These are phyloP conservation scores for Cicer pinnatifidum DNA, from an alignment of 306 rosid genomes.

Conservation along the genomic window DNA sequence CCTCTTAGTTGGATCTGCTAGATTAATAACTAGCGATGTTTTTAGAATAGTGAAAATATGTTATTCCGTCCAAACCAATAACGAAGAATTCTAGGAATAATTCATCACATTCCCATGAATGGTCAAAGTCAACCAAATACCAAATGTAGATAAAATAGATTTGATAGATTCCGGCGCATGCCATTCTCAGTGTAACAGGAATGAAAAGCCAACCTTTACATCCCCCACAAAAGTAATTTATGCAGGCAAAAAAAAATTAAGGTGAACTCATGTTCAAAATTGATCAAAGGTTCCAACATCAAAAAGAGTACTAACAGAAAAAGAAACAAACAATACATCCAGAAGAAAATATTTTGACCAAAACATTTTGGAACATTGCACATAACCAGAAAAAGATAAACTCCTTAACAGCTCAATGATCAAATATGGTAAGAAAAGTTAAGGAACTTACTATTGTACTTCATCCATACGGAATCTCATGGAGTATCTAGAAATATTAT, in stretches of 20 bases:
- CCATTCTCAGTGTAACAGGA: conserved; percentile 6
- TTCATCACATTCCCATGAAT: conserved; percentile 3
- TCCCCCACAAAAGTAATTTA: not conserved
- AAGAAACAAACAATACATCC: conserved; percentile 8
- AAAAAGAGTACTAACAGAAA: not conserved
- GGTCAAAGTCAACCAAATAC: conserved; percentile 18
- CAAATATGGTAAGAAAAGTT: not conserved
- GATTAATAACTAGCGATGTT: not conserved
- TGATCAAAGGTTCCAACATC: conserved; percentile 7
- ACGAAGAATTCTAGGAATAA: not conserved
- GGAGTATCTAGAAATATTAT: conserved; percentile 46
- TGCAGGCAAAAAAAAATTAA: not conserved
- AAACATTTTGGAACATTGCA: conserved; percentile 15
- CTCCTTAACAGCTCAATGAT: conserved; percentile 7
- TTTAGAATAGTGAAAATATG: not conserved
- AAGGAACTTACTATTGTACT: conserved; percentile 52
- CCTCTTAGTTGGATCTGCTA: conserved; percentile 19
- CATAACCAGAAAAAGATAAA: conserved; percentile 35
- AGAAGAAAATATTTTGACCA: conserved; percentile 19
- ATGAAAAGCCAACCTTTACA: conserved; percentile 19
- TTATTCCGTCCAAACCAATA: conserved; percentile 4
- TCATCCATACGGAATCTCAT: conserved; percentile 34
- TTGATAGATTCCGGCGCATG: conserved; percentile 9
- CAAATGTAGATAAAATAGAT: not conserved
- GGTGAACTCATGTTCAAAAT: not conserved